Evolutionary conservation across 495 filamentous ascomycete species (phyloP).

Genomic region (Cercophora sp.): DNA sequence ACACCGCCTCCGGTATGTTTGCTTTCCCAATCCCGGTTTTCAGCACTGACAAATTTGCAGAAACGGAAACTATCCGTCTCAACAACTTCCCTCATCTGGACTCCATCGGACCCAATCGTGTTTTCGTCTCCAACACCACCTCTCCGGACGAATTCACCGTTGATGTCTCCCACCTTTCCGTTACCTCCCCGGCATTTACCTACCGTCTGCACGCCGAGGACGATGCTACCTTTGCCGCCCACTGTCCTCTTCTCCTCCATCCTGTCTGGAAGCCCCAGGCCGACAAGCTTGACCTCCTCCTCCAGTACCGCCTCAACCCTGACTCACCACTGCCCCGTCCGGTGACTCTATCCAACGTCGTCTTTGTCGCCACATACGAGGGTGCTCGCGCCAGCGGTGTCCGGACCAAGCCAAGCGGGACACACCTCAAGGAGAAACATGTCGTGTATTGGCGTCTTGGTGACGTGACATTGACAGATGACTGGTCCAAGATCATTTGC

Average conservation of each 20-base stretch:
- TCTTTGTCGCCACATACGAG: constrained; percentile 77
- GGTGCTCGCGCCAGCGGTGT: constrained; percentile 58
- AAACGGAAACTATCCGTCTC: constrained; percentile 68
- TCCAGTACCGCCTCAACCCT: constrained; percentile 85
- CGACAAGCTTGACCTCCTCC: constrained; percentile 74
- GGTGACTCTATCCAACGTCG: constrained; percentile 71
- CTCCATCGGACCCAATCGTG: constrained; percentile 90
- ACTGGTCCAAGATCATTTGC: constrained; percentile 67
- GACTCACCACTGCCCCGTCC: constrained; percentile 49
- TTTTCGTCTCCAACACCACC: constrained; percentile 71
- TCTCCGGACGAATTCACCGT: constrained; percentile 75
- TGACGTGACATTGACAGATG: constrained; percentile 64
- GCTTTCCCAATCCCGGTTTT: background rate
- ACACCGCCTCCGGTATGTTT: constrained; percentile 28
- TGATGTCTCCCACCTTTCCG: constrained; percentile 63
- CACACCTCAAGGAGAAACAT: constrained; percentile 83
- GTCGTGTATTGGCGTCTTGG: constrained; percentile 85
- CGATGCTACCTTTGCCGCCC: constrained; percentile 53
- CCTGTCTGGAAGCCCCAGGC: constrained; percentile 81
- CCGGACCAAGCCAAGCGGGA: constrained; percentile 70
- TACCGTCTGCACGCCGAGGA: constrained; percentile 85
- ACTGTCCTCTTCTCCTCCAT: constrained; percentile 69
- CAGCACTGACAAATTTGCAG: constrained; percentile 22
- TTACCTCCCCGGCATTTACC: constrained; percentile 82
- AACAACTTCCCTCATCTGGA: constrained; percentile 90